phyloP scores from a whole-genome alignment of 106 monocot genomes.

The Apostasia ramifera region DNA sequence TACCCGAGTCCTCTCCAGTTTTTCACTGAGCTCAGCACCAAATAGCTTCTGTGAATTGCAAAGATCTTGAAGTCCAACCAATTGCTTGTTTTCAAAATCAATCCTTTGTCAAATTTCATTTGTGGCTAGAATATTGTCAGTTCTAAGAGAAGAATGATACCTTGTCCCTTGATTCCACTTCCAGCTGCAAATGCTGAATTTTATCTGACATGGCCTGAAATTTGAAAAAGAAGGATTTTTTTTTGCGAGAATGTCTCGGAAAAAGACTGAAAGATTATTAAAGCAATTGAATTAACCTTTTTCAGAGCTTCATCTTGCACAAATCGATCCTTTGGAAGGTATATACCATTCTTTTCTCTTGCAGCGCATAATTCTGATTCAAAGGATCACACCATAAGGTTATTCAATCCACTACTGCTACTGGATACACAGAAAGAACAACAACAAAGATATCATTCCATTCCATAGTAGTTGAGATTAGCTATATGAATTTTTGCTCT shows the following conservation, averaged over 20 bases:
- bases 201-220: slow-evolving; percentile 44
- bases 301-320: slow-evolving; percentile 43
- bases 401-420: too few relatives aligned
- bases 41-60: slow-evolving; percentile 37
- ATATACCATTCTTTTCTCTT: slow-evolving; percentile 62
- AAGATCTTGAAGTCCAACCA: slow-evolving; percentile 42
- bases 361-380: slow-evolving; percentile 53
- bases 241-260: not conserved
- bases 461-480: too few relatives aligned
- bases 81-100: slow-evolving; percentile 33
- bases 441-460: too few relatives aligned
- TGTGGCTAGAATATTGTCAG: not conserved
- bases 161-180: slow-evolving; percentile 53
- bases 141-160: slow-evolving; percentile 14
- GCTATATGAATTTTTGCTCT: too few relatives aligned
- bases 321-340: slow-evolving; percentile 39
- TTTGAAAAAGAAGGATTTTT: not conserved
- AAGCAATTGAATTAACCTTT: slow-evolving; percentile 16
- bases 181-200: slow-evolving; percentile 38
- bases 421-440: too few relatives aligned
- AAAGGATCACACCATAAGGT: not conserved
- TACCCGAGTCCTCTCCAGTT: slow-evolving; percentile 54
- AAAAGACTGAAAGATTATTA: not conserved
- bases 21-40: slow-evolving; percentile 31
- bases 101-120: not conserved